A percentile compares a stretch with the other conserved stretches of the same genome.
These are phyloP conservation scores for Paracoccidioides lutzii DNA, from an alignment of 2,329 filamentous ascomycete species.

Conservation along the genomic window DNA sequence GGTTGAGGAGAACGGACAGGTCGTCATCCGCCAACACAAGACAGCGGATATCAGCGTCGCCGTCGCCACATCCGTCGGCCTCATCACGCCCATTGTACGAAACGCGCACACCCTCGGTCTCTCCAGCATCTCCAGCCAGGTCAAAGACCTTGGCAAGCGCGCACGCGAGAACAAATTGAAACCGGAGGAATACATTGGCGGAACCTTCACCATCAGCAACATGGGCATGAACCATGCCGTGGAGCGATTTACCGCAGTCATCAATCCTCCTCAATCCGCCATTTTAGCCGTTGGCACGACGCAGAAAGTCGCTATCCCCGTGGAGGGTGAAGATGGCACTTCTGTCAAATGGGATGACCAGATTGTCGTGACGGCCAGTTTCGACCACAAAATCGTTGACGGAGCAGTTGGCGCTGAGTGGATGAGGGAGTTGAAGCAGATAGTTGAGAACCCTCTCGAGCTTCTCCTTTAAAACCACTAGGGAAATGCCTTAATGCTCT, in stretches of 20 bases:
- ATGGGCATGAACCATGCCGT: constrained; percentile 99
- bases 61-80: constrained; percentile 79
- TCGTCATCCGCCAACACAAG: constrained; percentile 82
- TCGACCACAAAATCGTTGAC: constrained; percentile 98
- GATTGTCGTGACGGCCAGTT: constrained; percentile 87
- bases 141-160: constrained; percentile 96
- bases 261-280: constrained; percentile 94
- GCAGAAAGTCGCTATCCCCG: constrained; percentile 84
- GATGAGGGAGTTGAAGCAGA: constrained; percentile 94
- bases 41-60: constrained; percentile 91
- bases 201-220: constrained; percentile 98
- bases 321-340: constrained; percentile 71
- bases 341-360: constrained; percentile 89
- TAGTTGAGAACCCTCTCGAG: constrained; percentile 92
- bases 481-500: background rate
- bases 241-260: constrained; percentile 93
- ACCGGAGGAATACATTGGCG: constrained; percentile 98
- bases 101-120: constrained; percentile 78
- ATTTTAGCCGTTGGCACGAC: constrained; percentile 92
- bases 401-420: constrained; percentile 93
- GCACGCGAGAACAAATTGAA: constrained; percentile 96
- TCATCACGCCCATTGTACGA: constrained; percentile 96
- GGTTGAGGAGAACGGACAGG: constrained; percentile 61
- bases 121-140: constrained; percentile 69
- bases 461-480: constrained; percentile 58